These are phyloP conservation scores for Ganoderma sinense DNA, from an alignment of 1,284 basidiomycete species.

Conservation along the genomic window DNA sequence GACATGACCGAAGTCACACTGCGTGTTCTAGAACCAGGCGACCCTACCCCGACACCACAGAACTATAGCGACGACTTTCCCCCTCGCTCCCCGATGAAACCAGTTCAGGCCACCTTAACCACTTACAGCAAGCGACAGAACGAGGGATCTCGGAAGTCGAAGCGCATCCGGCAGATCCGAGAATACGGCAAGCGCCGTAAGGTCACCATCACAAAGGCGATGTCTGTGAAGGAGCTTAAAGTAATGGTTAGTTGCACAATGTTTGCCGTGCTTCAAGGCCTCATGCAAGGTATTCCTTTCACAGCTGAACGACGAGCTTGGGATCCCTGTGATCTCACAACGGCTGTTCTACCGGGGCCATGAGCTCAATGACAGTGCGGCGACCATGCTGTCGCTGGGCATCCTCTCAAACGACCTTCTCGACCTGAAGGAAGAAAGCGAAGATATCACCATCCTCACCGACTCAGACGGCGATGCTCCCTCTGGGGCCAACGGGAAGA, in stretches of 20 bases:
- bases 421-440: conserved; percentile 68
- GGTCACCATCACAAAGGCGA: conserved; percentile 66
- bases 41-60: conserved; percentile 40
- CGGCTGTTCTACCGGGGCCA: conserved; percentile 65
- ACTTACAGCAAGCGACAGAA: conserved; percentile 43
- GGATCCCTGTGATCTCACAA: conserved; percentile 78
- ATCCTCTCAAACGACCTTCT: conserved; percentile 71
- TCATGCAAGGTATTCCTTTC: background rate
- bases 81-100: conserved; percentile 14
- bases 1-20: conserved; percentile 45
- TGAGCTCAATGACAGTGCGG: conserved; percentile 71
- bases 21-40: conserved; percentile 40
- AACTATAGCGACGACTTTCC: conserved; percentile 29
- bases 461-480: conserved; percentile 55
- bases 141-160: conserved; percentile 60
- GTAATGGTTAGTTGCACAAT: conserved; percentile 59
- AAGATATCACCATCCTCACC: conserved; percentile 60
- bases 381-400: conserved; percentile 65
- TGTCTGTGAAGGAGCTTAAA: conserved; percentile 80
- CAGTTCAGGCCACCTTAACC: conserved; percentile 33
- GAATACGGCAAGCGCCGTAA: conserved; percentile 56
- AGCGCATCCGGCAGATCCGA: conserved; percentile 65
- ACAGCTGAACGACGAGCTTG: conserved; percentile 63
- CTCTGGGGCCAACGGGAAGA: conserved; percentile 35
- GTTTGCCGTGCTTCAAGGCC: background rate